Base-by-base conservation (phyloP, 225 moss, liverwort and hornwort species). In the Neckera pumila region DNA sequence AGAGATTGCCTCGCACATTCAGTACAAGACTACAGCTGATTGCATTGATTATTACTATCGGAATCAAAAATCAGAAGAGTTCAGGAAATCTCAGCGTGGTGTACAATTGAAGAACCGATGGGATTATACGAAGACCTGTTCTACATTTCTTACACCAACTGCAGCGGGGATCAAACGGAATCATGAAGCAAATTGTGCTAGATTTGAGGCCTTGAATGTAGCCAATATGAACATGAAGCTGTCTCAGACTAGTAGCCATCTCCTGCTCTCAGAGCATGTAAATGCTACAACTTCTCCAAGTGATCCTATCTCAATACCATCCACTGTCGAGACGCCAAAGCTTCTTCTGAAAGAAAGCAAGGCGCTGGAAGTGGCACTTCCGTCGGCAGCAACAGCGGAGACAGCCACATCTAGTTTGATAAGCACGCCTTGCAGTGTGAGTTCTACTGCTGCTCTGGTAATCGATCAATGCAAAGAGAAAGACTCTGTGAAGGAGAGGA, bases 131-230 rank as follows among this genome's bases (percentile, higher is more conserved):
- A 92, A 90, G 86, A 71, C 93, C 17, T 92, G 80, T 88, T 89
- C 90, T 74, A 82, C 85, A 73, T 95, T 93, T 88, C 95, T 95
- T 86, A 96, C 96, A 23, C 93, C 97, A 17, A 89, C 91, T 38
- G 79, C 91, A 91, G 92, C 92, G 87, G 90, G 95, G 73, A 93
- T 83, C 14, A 95, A 92, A 59, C 91, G 94, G 66, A 91, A 93
- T 75, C 91, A 93, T 85, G 97, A 94, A 88, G 94, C 73, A 56
- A 93, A 92, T 91, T 90, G 92, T 79, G 94, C 94, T 71, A 96
- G 95, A 85, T 90, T 95, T 85, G 95, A 95, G 90, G 92, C 91
- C 66, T 82, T 94, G 79, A 96, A 94, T 66, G 86, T 89, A 71
- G 95, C 93, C 54, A 95, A 92, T 15, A 81, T 72, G 90, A 90